Base-by-base conservation (phyloP, 2,329 filamentous ascomycete species). In the Aspergillus fischeri region DNA sequence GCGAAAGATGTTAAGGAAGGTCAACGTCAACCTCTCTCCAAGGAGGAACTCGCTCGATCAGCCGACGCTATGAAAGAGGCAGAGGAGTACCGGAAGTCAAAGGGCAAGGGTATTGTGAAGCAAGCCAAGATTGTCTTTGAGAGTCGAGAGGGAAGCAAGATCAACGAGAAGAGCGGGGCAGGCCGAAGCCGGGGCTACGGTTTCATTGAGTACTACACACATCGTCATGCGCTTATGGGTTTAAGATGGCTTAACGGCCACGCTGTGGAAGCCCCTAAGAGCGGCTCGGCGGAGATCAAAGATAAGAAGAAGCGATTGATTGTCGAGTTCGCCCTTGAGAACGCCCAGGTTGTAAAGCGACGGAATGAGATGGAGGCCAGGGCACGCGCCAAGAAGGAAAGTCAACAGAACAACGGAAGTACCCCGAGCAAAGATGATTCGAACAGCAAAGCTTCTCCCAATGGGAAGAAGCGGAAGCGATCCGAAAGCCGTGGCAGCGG, bases 301-400 rank as follows among this genome's bases (percentile, higher is more conserved):
- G 92, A 94, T 63, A 91, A 89, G 76, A 93, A 91, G 72, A 92
- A 94, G 75, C 83, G 94, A 11, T 77, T 99, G 52, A 91, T 99
- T 69, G 93, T 93, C 41, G 95, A 99, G 74, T 99, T 99, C 72
- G 92, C 94, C 21, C 96, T 99, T 72, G 94, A 99, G 77, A 99
- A 99, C 67, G 92, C 91, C 1, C 92, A 97, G 69, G 94, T 99
- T 1, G 88, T 99, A n/a, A 84, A 87, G 64, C 83, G 94, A 62
- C 83, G 95, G 27, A 74, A 72, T 56, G 73, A 70, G 58, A 65
- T 67, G 55, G 70, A 72, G 55, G 67, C 63, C 32, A 69, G 62
- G 57, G 60, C 63, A 55, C 67, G 62, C 53, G 67, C 49, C 42
- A 60, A 55, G 51, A 63, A 61, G 29, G 57, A 49, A 27, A 50